Conservation (phyloP, 805 yeast genomes). For the Saccharomycopsis javanensis region DNA sequence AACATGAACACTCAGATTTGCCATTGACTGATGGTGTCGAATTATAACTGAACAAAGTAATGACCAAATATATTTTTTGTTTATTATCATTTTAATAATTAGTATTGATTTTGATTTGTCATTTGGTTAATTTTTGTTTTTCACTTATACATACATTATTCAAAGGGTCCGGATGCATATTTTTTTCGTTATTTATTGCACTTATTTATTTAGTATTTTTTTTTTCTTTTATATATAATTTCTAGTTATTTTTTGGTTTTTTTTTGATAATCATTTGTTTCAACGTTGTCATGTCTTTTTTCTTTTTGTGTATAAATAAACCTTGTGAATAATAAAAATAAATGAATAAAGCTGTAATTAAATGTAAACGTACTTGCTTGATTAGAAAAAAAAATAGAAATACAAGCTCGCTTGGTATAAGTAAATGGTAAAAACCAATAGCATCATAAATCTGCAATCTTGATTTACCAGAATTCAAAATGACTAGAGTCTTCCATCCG, state of each 20-base stretch:
- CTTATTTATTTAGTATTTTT: not conserved
- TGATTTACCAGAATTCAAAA: too few species aligned
- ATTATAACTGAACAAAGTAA: conserved; percentile 4
- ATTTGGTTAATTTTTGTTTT: not conserved
- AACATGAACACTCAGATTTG: conserved; percentile 19
- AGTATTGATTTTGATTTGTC: conserved; percentile 1
- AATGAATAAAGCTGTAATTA: too few species aligned
- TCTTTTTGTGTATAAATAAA: not conserved
- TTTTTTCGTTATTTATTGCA: not conserved
- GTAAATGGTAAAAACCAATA: too few species aligned
- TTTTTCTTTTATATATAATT: not conserved
- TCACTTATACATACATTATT: not conserved
- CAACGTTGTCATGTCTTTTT: not conserved
- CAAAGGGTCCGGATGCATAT: not conserved
- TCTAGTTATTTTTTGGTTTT: not conserved
- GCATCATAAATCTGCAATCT: too few species aligned
- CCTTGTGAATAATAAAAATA: not conserved
- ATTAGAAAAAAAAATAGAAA: too few species aligned
- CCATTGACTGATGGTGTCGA: conserved; percentile 18
- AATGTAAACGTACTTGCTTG: too few species aligned
- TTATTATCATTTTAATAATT: not conserved
- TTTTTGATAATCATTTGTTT: not conserved
- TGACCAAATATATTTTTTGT: not conserved
- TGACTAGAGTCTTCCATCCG: too few species aligned
- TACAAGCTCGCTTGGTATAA: too few species aligned